Conservation (phyloP, 257 asterid genomes). For the Catharanthus roseus region DNA sequence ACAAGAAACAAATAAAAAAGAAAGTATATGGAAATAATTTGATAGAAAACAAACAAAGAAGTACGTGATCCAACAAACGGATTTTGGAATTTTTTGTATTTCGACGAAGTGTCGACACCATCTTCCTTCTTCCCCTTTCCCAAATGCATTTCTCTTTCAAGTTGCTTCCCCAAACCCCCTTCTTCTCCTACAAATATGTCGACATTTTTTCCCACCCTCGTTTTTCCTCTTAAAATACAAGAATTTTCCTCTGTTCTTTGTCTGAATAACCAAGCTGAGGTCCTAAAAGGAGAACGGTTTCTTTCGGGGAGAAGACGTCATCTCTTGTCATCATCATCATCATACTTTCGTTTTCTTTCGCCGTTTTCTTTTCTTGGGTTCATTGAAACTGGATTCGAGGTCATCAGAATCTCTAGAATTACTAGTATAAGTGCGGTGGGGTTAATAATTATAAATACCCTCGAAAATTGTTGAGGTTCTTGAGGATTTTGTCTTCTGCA, state of each 20-base stretch:
- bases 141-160: neutral
- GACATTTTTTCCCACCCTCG: slow-evolving; percentile 27
- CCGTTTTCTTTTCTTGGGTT: neutral
- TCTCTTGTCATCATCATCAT: neutral
- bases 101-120: slow-evolving; percentile 49
- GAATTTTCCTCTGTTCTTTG: neutral
- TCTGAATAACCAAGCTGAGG: neutral
- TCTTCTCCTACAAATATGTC: slow-evolving; percentile 31
- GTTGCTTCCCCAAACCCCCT: neutral
- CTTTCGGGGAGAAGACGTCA: neutral
- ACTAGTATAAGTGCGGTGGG: neutral
- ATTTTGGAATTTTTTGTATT: neutral
- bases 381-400: neutral
- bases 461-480: slow-evolving; percentile 19
- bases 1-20: too few relatives aligned
- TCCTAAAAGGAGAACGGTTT: neutral
- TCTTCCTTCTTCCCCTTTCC: slow-evolving; percentile 16
- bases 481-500: neutral
- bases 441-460: neutral
- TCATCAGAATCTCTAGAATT: slow-evolving; percentile 1
- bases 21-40: too few relatives aligned
- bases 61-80: neutral
- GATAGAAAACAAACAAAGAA: too few relatives aligned
- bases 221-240: neutral
- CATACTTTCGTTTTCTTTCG: neutral